phyloP scores from a whole-genome alignment of 2,329 filamentous ascomycete species.

The Neopestalotiopsis rosae region DNA sequence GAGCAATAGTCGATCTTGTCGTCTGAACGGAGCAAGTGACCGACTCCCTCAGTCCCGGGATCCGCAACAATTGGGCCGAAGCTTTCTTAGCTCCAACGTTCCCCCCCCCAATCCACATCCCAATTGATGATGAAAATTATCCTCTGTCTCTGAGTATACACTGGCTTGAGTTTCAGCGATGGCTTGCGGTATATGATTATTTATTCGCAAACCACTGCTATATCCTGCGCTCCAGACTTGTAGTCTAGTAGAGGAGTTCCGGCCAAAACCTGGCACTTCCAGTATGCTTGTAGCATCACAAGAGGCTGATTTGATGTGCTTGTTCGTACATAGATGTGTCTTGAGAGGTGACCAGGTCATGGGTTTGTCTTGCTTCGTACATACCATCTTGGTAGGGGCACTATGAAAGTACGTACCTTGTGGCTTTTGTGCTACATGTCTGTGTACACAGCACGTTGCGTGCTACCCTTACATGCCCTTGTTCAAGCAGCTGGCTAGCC shows the following conservation, averaged over 20 bases:
- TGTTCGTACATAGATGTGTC: not conserved
- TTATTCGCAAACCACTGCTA: too few species aligned
- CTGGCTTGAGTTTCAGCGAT: not conserved
- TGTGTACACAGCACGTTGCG: not conserved
- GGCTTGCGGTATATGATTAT: too few species aligned
- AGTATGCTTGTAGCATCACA: too few species aligned
- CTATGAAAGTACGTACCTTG: not conserved
- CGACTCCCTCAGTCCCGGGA: not conserved
- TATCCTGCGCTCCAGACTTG: too few species aligned
- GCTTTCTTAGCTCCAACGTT: conserved; percentile 10
- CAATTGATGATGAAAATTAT: too few species aligned
- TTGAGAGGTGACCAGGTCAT: not conserved
- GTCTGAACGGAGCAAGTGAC: conserved; percentile 32
- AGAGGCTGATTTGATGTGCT: not conserved
- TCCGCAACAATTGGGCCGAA: conserved; percentile 32
- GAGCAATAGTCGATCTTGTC: conserved; percentile 30
- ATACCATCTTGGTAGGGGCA: not conserved
- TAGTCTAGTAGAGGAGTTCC: too few species aligned
- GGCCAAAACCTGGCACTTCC: too few species aligned
- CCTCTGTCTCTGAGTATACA: not conserved
- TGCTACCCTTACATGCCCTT: not conserved
- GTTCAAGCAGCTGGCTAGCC: not conserved
- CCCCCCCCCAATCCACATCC: not conserved
- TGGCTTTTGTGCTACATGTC: too few species aligned
- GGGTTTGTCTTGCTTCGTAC: not conserved